Evolutionary conservation across 2,329 filamentous ascomycete genomes (phyloP), one percentile per base, ranked within the genome.

Genomic region (Cadophora sp.): DNA sequence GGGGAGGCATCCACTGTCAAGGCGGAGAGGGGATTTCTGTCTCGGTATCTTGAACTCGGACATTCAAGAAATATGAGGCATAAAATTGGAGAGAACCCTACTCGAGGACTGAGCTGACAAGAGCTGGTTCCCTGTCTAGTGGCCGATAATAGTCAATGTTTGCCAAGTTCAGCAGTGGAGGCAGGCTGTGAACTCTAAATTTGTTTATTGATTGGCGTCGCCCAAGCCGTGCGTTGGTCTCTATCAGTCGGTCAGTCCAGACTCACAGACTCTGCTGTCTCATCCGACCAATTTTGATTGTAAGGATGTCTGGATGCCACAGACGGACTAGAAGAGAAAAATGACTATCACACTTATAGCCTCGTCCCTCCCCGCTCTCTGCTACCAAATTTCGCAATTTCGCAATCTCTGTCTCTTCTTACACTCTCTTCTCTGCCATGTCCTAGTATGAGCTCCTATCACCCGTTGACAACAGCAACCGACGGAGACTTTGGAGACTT

Each of bases 401-500:
- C 50, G 39, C 59, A 62, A 16, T 62, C 43, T 43, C 47, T 3
- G 53, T 59, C 39, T 18, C 30, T 53, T 24, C n/a, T 16, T 43
- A 18, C 27, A 3, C 27, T 59, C 56, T 18, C 36, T 27, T 24
- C 48, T 51, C 39, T 51, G 6, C n/a, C 13, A 48, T 61, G 43
- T 50, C 7, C 30, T 51, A 43, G 45, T 41, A 51, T 51, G 45
- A 51, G 47, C 59, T 51, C 59, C 20, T 50, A 53, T 22, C 59
- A 62, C 20, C 39, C 59, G 30, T 56, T 56, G 53, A 56, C 53
- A 36, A 39, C 53, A 16, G 14, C 50, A 59, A 61, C 36, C 24
- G 61, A 33, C 48, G 45, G 68, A 66, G 62, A 58, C 48, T 48
- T 68, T 24, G 58, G 41, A 33, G 65, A 66, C 22, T 66, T 64